phyloP scores from a whole-genome alignment of 2,329 filamentous ascomycete species.

The Zymoseptoria passerinii region DNA sequence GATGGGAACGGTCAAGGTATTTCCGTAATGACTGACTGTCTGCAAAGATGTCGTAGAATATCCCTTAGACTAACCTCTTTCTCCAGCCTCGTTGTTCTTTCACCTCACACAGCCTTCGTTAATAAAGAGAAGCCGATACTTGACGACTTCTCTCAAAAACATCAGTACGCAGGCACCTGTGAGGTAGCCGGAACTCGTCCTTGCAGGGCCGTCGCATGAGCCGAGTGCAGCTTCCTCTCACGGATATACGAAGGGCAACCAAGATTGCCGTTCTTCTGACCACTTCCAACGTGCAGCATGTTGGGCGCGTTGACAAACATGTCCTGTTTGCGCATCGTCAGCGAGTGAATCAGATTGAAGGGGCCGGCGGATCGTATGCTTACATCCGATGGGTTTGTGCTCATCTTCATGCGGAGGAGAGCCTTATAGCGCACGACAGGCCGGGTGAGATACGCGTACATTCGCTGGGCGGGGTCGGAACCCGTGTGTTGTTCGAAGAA shows the following conservation, averaged over 20 bases:
- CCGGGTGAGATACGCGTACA: background rate
- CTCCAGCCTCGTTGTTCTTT: no score
- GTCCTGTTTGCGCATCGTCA: background rate
- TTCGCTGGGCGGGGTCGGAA: background rate
- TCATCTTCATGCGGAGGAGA: background rate
- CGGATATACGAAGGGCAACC: background rate
- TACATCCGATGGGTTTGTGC: background rate
- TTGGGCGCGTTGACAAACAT: background rate
- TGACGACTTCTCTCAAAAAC: background rate
- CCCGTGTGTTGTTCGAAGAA: background rate
- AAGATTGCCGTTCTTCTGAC: background rate
- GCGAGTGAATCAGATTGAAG: background rate
- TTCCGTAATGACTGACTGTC: no score
- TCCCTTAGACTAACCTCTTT: no score
- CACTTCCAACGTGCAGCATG: background rate
- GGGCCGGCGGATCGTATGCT: background rate
- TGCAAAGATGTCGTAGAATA: no score
- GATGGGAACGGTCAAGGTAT: no score
- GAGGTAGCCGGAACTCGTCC: background rate
- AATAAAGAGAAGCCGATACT: background rate
- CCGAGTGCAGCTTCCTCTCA: background rate
- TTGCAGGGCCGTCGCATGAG: background rate
- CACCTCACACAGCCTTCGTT: no score
- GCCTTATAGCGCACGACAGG: background rate
- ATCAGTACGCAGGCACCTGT: background rate